Base-by-base conservation (phyloP, 306 rosid species). In the Citrullus amarus region DNA sequence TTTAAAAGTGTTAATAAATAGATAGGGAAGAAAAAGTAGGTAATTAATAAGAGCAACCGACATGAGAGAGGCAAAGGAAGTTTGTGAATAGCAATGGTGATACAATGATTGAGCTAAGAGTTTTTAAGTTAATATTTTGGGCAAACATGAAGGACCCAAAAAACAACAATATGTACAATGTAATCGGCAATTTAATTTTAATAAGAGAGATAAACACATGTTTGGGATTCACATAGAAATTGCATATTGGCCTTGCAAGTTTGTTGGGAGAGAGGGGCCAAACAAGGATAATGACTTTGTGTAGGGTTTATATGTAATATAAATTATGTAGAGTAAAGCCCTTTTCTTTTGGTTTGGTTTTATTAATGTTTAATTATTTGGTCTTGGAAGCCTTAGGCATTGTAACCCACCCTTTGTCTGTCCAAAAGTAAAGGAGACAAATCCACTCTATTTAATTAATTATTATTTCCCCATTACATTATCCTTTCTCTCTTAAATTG, bases 381-480 rank as follows among this genome's bases (percentile, higher is more conserved):
- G 89, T 88, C 87, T 79, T 80, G 13, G 77, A 88, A 89, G 88
- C 88, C 39, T 79, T 83, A 79, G 81, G 82, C 86, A 80, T 53
- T 22, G 28, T 54, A 36, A 39, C 14, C 28, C 78, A 17, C 62
- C 86, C 82, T 71, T 77, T 79, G 88, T 66, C 84, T 80, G 80
- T 82, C 79, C 81, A 46, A 78, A 57, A 74, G 32, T 70, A 85
- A 80, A 85, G 79, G 22, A 71, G 43, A 79, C 66, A 82, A 34
- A 48, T 48, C 18, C 44, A 63, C 20, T 65, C 25, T 65, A 55
- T 43, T 48, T 48, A 48, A 48, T 68, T 39, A 44, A 68, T 20
- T 68, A 11, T 34, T 18, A 20, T 68, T 22, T 22, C 15, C 11
- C n/a, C 77, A 14, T 72, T 72, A 46, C 4, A 14, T 25, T 28